These are phyloP conservation scores for Nannizziopsis arthrosporioides DNA, from an alignment of 2,329 filamentous ascomycete genomes.

Conservation along the genomic window DNA sequence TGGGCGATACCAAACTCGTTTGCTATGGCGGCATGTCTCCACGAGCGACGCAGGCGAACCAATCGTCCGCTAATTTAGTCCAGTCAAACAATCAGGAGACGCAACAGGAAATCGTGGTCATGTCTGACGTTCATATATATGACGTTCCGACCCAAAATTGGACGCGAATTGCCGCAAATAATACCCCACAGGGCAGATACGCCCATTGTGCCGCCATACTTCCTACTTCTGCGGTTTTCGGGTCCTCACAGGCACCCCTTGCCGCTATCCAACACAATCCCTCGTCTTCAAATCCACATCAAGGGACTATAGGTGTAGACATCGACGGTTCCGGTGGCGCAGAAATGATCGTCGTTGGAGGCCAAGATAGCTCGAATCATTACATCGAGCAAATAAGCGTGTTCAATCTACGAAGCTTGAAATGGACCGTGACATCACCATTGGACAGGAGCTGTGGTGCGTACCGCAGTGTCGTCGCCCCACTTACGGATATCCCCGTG, in stretches of 20 bases:
- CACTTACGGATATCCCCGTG: constrained; percentile 45
- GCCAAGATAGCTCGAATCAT: constrained; percentile 93
- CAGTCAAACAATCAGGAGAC: constrained; percentile 45
- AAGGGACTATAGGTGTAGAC: constrained; percentile 74
- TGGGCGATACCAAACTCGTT: constrained; percentile 91
- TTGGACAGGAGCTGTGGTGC: constrained; percentile 89
- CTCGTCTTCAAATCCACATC: constrained; percentile 67
- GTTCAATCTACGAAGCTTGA: constrained; percentile 87
- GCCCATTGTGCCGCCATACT: constrained; percentile 91
- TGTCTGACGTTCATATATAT: constrained; percentile 96
- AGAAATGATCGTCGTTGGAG: constrained; percentile 94
- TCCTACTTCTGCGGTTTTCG: constrained; percentile 76
- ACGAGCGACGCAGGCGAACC: constrained; percentile 40
- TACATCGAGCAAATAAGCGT: constrained; percentile 99
- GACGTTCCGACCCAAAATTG: constrained; percentile 72
- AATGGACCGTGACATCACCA: constrained; percentile 83
- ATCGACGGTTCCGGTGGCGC: constrained; percentile 85
- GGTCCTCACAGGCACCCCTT: constrained; percentile 68
- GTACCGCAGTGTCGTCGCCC: constrained; percentile 88
- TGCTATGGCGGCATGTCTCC: constrained; percentile 99
- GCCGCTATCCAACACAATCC: constrained; percentile 87
- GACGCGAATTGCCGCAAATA: constrained; percentile 69
- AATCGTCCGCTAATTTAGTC: constrained; percentile 33
- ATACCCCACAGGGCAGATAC: constrained; percentile 85
- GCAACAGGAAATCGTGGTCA: constrained; percentile 81